Conservation (phyloP, 2,329 filamentous ascomycete species). For the Fusarium albidum region DNA sequence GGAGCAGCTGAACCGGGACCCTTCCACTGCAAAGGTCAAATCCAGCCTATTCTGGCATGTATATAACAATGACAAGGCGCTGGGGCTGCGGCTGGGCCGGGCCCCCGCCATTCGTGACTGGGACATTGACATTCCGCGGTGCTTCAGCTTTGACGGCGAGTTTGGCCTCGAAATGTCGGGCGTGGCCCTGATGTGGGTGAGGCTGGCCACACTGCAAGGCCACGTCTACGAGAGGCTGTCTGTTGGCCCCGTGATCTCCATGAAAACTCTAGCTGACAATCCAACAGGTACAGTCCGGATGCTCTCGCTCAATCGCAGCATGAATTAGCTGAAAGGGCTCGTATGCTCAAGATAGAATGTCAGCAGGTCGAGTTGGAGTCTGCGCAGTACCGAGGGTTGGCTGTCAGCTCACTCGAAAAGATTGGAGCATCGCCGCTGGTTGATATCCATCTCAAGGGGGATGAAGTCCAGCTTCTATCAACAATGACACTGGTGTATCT, state of each 20-base stretch:
- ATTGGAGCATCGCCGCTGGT: conserved; percentile 51
- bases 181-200: conserved; percentile 63
- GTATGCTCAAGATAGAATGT: conserved; percentile 49
- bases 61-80: conserved; percentile 66
- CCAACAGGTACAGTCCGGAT: conserved; percentile 58
- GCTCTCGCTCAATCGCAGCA: conserved; percentile 52
- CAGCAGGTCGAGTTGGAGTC: conserved; percentile 47
- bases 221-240: conserved; percentile 63
- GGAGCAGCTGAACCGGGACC: conserved; percentile 41
- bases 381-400: conserved; percentile 46
- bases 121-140: conserved; percentile 62
- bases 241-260: not conserved
- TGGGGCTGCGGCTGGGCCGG: conserved; percentile 67
- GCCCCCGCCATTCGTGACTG: conserved; percentile 66
- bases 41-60: conserved; percentile 57
- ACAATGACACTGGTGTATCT: conserved; percentile 61
- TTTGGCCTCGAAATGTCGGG: conserved; percentile 41
- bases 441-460: conserved; percentile 54
- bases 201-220: conserved; percentile 64
- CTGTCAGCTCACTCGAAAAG: conserved; percentile 48
- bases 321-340: conserved; percentile 51
- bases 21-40: too few relatives aligned
- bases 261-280: conserved; percentile 5
- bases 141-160: conserved; percentile 53
- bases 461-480: conserved; percentile 57